A percentile compares a stretch with the other conserved stretches of the same genome.
Evolutionary conservation across 2,329 filamentous ascomycete species (phyloP).

Genomic region (Thielaviopsis ethacetica): DNA sequence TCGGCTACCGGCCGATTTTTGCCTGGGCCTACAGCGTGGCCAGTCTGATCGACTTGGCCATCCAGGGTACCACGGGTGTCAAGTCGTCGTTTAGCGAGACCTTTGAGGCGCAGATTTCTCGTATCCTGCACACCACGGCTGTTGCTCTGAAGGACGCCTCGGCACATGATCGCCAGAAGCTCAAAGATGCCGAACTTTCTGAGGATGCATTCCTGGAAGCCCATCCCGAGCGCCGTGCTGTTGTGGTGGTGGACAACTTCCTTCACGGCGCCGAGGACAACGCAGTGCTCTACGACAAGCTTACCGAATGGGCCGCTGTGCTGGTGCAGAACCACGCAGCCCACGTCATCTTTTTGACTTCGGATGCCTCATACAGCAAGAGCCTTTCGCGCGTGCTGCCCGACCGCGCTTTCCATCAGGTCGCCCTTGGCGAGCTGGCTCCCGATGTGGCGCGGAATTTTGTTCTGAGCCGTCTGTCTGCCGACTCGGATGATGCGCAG

Average conservation of each 20-base stretch:
- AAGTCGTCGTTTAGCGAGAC: conserved; percentile 93
- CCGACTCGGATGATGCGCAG: conserved; percentile 15
- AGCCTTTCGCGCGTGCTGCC: conserved; percentile 73
- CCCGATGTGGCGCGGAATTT: conserved; percentile 78
- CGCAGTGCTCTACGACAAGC: conserved; percentile 53
- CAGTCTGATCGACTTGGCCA: conserved; percentile 79
- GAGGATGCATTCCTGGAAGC: conserved; percentile 83
- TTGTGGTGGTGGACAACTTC: conserved; percentile 87
- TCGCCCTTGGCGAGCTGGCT: conserved; percentile 72
- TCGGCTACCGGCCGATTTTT: conserved; percentile 86
- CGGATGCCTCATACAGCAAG: conserved; percentile 77
- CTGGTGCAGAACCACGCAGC: conserved; percentile 77
- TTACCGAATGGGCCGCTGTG: conserved; percentile 78
- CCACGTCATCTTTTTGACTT: conserved; percentile 88
- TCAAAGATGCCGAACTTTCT: conserved; percentile 54
- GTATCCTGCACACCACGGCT: conserved; percentile 75
- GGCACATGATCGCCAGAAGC: conserved; percentile 34
- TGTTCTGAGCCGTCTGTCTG: conserved; percentile 58
- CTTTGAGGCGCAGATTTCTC: conserved; percentile 70
- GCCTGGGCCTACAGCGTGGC: conserved; percentile 93
- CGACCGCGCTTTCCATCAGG: conserved; percentile 75
- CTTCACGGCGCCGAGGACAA: conserved; percentile 57
- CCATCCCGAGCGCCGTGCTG: conserved; percentile 66
- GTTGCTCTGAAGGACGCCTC: conserved; percentile 65
- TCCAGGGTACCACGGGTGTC: conserved; percentile 83